Conservation (phyloP, 805 yeast genomes). For the Cyberlindnera mississippiensis region DNA sequence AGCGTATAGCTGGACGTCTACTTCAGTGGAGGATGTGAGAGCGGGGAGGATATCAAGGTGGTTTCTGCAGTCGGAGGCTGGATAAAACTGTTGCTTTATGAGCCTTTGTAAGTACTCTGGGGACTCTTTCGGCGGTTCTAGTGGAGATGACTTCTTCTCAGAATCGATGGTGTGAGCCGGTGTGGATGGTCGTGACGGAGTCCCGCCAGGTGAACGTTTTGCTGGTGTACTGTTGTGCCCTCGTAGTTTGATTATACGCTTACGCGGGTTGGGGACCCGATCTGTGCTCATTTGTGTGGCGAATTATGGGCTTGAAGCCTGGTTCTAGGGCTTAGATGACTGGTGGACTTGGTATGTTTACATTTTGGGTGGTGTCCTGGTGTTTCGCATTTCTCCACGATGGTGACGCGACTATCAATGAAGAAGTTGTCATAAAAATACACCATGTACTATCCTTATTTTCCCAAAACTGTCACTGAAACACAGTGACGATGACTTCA, state of each 20-base stretch:
- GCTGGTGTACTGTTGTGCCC: constrained; percentile 2
- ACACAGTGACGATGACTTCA: no score
- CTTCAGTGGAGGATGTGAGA: constrained; percentile 34
- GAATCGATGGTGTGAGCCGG: constrained; percentile 3
- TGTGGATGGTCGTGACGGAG: constrained; percentile 7
- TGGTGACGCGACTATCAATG: no score
- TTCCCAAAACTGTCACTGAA: no score
- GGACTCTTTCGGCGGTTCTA: constrained; percentile 19
- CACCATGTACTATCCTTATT: no score
- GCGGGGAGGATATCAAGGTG: constrained; percentile 32
- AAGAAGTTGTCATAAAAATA: no score
- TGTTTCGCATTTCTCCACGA: neutral
- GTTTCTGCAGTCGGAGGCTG: constrained; percentile 19
- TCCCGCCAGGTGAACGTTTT: constrained; percentile 6
- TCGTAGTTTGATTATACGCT: constrained; percentile 16
- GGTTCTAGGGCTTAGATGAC: neutral
- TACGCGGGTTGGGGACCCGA: constrained; percentile 9
- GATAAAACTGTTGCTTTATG: constrained; percentile 26
- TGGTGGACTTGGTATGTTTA: neutral
- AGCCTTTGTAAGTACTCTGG: constrained; percentile 26
- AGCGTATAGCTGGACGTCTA: constrained; percentile 44
- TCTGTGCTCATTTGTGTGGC: constrained; percentile 1
- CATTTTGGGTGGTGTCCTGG: constrained; percentile 3
- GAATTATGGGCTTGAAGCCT: no score
- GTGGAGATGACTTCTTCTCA: neutral